Base-by-base conservation (phyloP, 1,284 basidiomycete species). In the Sporisorium iseilematis-ciliati region DNA sequence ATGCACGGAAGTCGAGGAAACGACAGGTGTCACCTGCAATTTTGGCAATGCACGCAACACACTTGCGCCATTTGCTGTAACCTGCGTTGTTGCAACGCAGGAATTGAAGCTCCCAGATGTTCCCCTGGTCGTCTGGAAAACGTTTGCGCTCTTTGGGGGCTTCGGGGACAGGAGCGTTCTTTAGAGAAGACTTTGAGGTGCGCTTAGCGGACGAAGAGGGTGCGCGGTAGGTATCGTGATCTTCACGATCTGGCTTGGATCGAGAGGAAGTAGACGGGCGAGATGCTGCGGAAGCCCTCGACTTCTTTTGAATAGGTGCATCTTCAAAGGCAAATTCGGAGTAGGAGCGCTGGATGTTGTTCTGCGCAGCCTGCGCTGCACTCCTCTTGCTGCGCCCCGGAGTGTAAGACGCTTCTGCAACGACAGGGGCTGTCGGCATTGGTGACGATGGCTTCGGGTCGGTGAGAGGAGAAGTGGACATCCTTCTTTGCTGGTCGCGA, bases 1-100 rank as follows among this genome's bases (percentile, higher is more conserved):
- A 63, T 4, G 65, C 66, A 18, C 78, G 59, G 40, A 75, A 58
- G 25, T 51, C 49, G 3, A 55, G 12, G 25, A 76, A 79, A 43
- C 71, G 75, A 40, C 78, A 79, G 2, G 56, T 65, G 20, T 78
- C 78, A 21, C 68, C 67, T 7, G 18, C 25, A 0, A 4, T 23
- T 61, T 71, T 78, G 7, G 35, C 23, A 25, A 64, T 46, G 50
- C 78, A 79, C 5, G 52, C 57, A 14, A 54, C 50, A 52, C 78
- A 79, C 42, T 33, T 73, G 12, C 57, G 59, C 61, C 61, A 72
- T 3, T 33, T n/a, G 4, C 20, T 12, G 55, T 71, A 67, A 7
- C 64, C 55, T n/a, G n/a, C 3, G 4, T 7, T 3, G 0, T 57
- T 25, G 48, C 73, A 75, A 0, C 4, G n/a, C 4, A 20, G 25